Conservation (phyloP, 441 rosid species). For the Flueggea neowawraea region DNA sequence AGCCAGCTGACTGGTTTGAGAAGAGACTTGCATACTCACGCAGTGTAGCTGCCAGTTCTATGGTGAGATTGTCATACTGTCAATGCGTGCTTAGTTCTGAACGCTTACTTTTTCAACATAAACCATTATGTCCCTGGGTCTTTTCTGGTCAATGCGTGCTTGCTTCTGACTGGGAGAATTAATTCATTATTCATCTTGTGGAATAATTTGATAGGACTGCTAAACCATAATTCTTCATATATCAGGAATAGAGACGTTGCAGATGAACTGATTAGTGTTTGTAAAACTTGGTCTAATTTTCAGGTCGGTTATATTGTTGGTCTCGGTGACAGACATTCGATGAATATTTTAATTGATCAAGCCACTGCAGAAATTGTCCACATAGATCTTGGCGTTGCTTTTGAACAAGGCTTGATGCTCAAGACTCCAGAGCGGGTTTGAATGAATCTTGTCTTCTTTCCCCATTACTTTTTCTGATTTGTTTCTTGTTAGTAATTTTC, state of each 20-base stretch:
- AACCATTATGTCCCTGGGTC: background rate
- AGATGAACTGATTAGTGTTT: background rate
- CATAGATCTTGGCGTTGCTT: constrained; percentile 99
- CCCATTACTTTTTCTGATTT: constrained; percentile 8
- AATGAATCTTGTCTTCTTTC: constrained; percentile 10
- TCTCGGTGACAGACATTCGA: constrained; percentile 96
- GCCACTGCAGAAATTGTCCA: constrained; percentile 98
- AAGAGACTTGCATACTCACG: constrained; percentile 97
- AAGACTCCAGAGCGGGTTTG: constrained; percentile 96
- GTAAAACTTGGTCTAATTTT: constrained; percentile 16
- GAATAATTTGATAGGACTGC: too few species aligned
- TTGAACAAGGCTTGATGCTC: constrained; percentile 99
- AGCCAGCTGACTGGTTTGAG: constrained; percentile 99
- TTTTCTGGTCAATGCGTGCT: background rate
- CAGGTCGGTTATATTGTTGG: constrained; percentile 99
- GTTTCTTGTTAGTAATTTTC: background rate
- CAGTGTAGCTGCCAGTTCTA: constrained; percentile 96
- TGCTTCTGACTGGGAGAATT: background rate
- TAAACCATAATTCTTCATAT: too few species aligned
- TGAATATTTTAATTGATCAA: constrained; percentile 95
- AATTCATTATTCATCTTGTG: background rate
- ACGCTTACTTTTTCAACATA: background rate
- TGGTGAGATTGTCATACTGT: constrained; percentile 48
- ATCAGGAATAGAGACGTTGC: too few species aligned
- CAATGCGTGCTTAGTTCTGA: constrained; percentile 1